Base-by-base conservation (phyloP, 2,329 filamentous ascomycete species). In the Lasiodiplodia sp. region DNA sequence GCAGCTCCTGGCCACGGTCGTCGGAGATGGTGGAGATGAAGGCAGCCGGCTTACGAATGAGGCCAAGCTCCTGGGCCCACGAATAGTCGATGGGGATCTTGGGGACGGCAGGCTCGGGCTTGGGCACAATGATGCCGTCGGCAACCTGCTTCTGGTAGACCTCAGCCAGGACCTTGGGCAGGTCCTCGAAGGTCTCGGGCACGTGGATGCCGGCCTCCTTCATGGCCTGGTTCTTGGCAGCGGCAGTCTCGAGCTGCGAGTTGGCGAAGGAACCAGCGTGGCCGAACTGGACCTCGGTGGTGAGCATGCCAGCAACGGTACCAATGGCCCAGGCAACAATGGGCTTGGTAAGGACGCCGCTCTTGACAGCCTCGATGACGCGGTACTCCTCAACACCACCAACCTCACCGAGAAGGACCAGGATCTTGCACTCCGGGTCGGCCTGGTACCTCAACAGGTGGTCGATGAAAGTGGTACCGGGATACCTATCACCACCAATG, bases 31-130 rank as follows among this genome's bases (percentile, higher is more conserved):
- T 99, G 76, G 96, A 99, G 83, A 99, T 99, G 88, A 99, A 99
- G 75, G 96, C 96, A 82, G 96, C 96, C 74, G 96, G 96, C 89
- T 99, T 99, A 87, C 96, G 95, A 87, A 99, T 96, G 76, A 99
- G 94, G 79, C 96, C 96, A 73, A 99, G 92, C 85, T 99, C 96
- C 86, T 99, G 96, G 25, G 96, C 96, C 96, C 96, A 99, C 52
- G 94, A 95, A 89, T 99, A 99, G 85, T 99, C 96, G 77, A 99
- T 96, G 79, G 96, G 96, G 81, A 99, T 99, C 92, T 99, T 99
- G 82, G 96, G 96, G 52, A 97, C 93, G 65, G 92, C 88, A 68
- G 96, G 96, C 88, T 99, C 96, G 47, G 92, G 82, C 81, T 92
- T 88, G 76, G 94, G 94, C 79, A 89, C 89, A 82, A 99, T 94